A percentile compares a stretch with the other conserved stretches of the same genome.
phyloP scores from a whole-genome alignment of 495 filamentous ascomycete genomes.

The Hamigera avellanea region DNA sequence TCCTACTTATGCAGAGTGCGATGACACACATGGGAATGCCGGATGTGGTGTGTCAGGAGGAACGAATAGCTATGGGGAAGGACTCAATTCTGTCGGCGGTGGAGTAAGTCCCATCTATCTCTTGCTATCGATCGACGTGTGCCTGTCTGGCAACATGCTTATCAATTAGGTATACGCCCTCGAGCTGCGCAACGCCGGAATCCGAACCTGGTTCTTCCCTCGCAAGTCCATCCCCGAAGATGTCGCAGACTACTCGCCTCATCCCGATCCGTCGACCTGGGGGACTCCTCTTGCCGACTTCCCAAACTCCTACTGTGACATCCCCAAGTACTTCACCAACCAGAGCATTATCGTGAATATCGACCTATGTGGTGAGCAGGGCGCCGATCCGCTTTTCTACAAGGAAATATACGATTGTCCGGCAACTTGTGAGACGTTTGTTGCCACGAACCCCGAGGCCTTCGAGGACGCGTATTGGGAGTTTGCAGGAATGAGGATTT shows the following conservation, averaged over 20 bases:
- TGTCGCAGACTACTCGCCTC: slow-evolving; percentile 11
- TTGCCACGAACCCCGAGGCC: slow-evolving; percentile 21
- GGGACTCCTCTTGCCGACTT: slow-evolving; percentile 37
- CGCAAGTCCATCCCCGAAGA: slow-evolving; percentile 28
- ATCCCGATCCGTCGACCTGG: slow-evolving; percentile 37
- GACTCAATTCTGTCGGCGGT: slow-evolving; percentile 34
- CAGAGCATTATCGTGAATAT: slow-evolving; percentile 43
- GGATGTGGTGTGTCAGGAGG: slow-evolving; percentile 33
- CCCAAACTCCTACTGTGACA: slow-evolving; percentile 37
- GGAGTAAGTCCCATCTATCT: slow-evolving; percentile 19
- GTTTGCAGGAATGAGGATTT: slow-evolving; percentile 35
- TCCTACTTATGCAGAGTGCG: slow-evolving; percentile 18
- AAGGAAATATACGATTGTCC: slow-evolving; percentile 30
- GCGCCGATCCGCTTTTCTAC: slow-evolving; percentile 23
- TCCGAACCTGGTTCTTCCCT: slow-evolving; percentile 39
- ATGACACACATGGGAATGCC: slow-evolving; percentile 23
- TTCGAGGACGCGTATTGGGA: slow-evolving; percentile 42
- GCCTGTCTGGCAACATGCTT: not conserved
- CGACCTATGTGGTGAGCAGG: slow-evolving; percentile 35
- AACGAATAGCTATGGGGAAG: slow-evolving; percentile 24
- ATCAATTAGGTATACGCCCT: slow-evolving; percentile 29
- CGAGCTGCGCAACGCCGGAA: slow-evolving; percentile 32
- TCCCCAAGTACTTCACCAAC: slow-evolving; percentile 34
- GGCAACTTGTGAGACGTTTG: slow-evolving; percentile 28
- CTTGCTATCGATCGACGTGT: not conserved